A percentile compares a stretch with the other conserved stretches of the same genome.
phyloP scores from a whole-genome alignment of 768 basidiomycete genomes.

The Tylopilus sp. region DNA sequence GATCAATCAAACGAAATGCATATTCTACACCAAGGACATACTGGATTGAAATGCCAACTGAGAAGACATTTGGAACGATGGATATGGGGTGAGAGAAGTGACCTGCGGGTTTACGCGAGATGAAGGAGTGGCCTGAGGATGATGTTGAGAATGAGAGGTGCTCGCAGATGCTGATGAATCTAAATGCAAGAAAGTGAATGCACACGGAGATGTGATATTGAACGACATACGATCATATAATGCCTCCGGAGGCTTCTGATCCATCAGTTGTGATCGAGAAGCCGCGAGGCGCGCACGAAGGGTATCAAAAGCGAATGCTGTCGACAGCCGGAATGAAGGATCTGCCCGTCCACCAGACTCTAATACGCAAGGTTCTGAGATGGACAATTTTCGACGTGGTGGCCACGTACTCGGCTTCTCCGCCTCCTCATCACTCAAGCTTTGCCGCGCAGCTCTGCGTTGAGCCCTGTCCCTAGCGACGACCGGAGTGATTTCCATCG shows the following conservation, averaged over 20 bases:
- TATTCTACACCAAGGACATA: slow-evolving; percentile 29
- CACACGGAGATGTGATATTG: background rate
- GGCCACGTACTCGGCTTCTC: slow-evolving; percentile 50
- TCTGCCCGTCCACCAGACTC: slow-evolving; percentile 27
- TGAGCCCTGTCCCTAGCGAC: slow-evolving; percentile 39
- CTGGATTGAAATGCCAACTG: slow-evolving; percentile 52
- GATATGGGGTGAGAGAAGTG: slow-evolving; percentile 54
- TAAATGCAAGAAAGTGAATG: slow-evolving; percentile 8
- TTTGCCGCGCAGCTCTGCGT: slow-evolving; percentile 52
- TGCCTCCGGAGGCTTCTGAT: slow-evolving; percentile 32
- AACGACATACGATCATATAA: slow-evolving; percentile 35
- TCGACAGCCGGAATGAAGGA: slow-evolving; percentile 41
- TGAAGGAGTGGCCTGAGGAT: slow-evolving; percentile 27
- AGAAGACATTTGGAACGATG: slow-evolving; percentile 52
- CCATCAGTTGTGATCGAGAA: slow-evolving; percentile 37
- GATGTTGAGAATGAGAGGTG: slow-evolving; percentile 14
- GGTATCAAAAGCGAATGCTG: slow-evolving; percentile 44
- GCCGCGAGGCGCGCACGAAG: slow-evolving; percentile 45
- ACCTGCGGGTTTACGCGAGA: slow-evolving; percentile 43
- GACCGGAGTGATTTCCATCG: slow-evolving; percentile 53
- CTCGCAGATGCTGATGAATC: slow-evolving; percentile 16
- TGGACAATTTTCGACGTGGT: slow-evolving; percentile 5
- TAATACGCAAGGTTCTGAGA: slow-evolving; percentile 9
- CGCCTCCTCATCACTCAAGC: slow-evolving; percentile 66
- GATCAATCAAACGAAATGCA: background rate